phyloP scores from a whole-genome alignment of 164 flowering plant genomes.

The Stephania cephalantha region DNA sequence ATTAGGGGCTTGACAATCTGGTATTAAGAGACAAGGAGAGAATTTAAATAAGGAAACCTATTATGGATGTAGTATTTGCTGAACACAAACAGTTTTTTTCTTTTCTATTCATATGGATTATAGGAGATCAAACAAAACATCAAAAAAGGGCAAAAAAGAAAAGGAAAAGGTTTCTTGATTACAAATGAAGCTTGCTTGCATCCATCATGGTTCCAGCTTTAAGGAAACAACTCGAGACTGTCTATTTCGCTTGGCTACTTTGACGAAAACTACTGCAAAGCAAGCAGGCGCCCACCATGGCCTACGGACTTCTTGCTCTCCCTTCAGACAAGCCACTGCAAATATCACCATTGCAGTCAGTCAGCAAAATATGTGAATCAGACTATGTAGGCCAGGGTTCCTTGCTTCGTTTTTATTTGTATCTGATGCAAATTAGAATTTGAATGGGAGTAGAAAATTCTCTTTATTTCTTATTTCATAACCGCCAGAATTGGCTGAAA shows the following conservation, averaged over 20 bases:
- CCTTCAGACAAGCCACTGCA: slow-evolving; percentile 94
- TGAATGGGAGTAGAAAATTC: too few species aligned
- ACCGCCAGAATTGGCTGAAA: too few species aligned
- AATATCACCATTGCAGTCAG: slow-evolving; percentile 1
- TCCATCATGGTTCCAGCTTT: slow-evolving; percentile 80
- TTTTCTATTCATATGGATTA: neutral
- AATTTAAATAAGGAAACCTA: neutral
- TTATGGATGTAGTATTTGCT: neutral
- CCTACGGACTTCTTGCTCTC: slow-evolving; percentile 86
- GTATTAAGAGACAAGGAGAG: neutral
- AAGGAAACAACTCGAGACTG: slow-evolving; percentile 88
- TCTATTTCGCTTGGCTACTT: slow-evolving; percentile 80
- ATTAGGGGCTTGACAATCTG: neutral
- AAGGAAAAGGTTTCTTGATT: slow-evolving; percentile 7
- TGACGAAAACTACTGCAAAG: slow-evolving; percentile 62
- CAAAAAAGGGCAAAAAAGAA: neutral
- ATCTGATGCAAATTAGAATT: too few species aligned
- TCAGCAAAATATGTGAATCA: neutral
- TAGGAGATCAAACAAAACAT: neutral
- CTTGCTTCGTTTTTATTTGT: neutral
- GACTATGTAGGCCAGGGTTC: neutral
- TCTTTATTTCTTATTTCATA: too few species aligned
- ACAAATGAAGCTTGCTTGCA: slow-evolving; percentile 10
- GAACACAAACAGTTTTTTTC: slow-evolving; percentile 2
- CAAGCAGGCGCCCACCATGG: slow-evolving; percentile 99